phyloP scores from a whole-genome alignment of 129 eudicot genomes.

The carrot (Daucus carota) region DH1_v3.0 NC_030386.2:29932001-29932500 shows the following conservation, averaged over 20 bases:
- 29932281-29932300: constrained; percentile 94
- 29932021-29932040: constrained; percentile 75
- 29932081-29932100: constrained; percentile 4
- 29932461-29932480: background rate
- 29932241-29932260: constrained; percentile 72
- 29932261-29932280: constrained; percentile 84
- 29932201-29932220: constrained; percentile 91
- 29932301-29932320: constrained; percentile 41
- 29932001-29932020: constrained; percentile 79
- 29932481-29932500: background rate
- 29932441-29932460: constrained; percentile 49
- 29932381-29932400: constrained; percentile 24
- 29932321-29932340: constrained; percentile 1
- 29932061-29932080: constrained; percentile 57
- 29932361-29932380: constrained; percentile 7
- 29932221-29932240: constrained; percentile 94
- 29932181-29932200: constrained; percentile 72
- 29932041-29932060: constrained; percentile 96
- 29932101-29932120: background rate
- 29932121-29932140: background rate
- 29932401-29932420: constrained; percentile 98
- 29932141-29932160: constrained; percentile 1
- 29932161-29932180: constrained; percentile 7
- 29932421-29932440: constrained; percentile 76
- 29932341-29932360: background rate